phyloP scores from a whole-genome alignment of 1,284 basidiomycete species.

The Ceratobasidium sp. region DNA sequence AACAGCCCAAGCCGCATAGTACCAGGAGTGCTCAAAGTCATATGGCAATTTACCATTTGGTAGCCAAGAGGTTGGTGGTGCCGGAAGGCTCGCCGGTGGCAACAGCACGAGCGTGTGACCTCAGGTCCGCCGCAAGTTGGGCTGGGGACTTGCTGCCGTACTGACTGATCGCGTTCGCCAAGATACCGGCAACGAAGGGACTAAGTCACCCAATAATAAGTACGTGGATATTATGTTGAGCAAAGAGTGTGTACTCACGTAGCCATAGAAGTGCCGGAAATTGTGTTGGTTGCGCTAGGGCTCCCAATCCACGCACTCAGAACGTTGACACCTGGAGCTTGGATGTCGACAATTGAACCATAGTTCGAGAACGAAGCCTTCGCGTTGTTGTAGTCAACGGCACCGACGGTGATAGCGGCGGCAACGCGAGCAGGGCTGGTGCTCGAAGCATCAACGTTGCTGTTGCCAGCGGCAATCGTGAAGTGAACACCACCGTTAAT shows the following conservation, averaged over 20 bases:
- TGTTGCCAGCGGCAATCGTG: slow-evolving; percentile 91
- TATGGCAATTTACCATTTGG: not conserved
- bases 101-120: slow-evolving; percentile 36
- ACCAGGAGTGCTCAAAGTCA: too few species aligned
- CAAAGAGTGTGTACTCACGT: slow-evolving; percentile 17
- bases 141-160: slow-evolving; percentile 38
- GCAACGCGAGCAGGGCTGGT: slow-evolving; percentile 71
- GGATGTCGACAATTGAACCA: slow-evolving; percentile 61
- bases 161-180: slow-evolving; percentile 36
- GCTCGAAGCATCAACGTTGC: slow-evolving; percentile 66
- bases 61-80: slow-evolving; percentile 36
- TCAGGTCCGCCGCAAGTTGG: not conserved
- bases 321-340: slow-evolving; percentile 75
- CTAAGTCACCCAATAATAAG: not conserved
- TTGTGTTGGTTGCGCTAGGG: slow-evolving; percentile 71
- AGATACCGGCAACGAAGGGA: slow-evolving; percentile 48
- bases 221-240: not conserved
- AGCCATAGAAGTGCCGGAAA: slow-evolving; percentile 82
- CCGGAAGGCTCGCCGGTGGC: slow-evolving; percentile 30
- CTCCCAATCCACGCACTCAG: slow-evolving; percentile 81
- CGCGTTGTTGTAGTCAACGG: slow-evolving; percentile 83
- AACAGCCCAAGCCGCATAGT: not conserved
- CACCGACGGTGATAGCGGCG: slow-evolving; percentile 88
- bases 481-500: slow-evolving; percentile 92
- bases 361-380: slow-evolving; percentile 92